Evolutionary conservation across 257 asterid species (phyloP), one percentile per base, ranked within the genome.

Genomic region (Lycium ferocissimum): DNA sequence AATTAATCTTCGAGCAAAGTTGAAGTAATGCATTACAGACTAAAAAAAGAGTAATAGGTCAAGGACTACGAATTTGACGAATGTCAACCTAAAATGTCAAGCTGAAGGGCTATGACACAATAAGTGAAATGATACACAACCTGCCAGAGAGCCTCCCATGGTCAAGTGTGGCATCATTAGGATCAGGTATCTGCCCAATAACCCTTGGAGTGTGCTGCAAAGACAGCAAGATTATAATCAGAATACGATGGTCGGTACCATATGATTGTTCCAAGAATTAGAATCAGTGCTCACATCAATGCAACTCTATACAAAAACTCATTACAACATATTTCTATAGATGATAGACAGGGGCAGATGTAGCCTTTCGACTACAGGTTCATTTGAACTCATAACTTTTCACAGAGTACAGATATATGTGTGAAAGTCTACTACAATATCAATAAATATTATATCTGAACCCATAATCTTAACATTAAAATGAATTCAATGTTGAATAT

Each of bases 171-270:
- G 98, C 99, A 91, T 94, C 92, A 88, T 91, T 91, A 83, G 95
- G 86, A 88, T 96, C 97, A n/a, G 98, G 98, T 91, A 96, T 93
- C 86, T 76, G 89, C 54, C 86, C 89, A 88, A 91, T 93, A 72
- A 96, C 93, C 81, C 98, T 92, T 81, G 98, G 99, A 33, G 95
- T 93, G 91, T 96, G 99, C 98, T 96, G 98, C 88, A 87, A 89
- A 89, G 66, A 85, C 51, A 76, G 90, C 73, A 26, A 92, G 58
- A 79, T 78, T 43, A 84, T 89, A 65, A 92, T 92, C 7, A 13
- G 65, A 76, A 53, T 51, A 33, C 82, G 43, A 59, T 63, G 59
- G 62, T 53, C 61, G 72, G 53, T 51, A 80, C 79, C 20, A 82
- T 91, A 89, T 70, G 80, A 40, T 45, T 40, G 71, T 18, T 38